Percentiles rank a stretch among this genome's conserved stretches.
Evolutionary conservation across 345 rosid species (phyloP).

Genomic region (sweet orange (Citrus sinensis)): DNA sequence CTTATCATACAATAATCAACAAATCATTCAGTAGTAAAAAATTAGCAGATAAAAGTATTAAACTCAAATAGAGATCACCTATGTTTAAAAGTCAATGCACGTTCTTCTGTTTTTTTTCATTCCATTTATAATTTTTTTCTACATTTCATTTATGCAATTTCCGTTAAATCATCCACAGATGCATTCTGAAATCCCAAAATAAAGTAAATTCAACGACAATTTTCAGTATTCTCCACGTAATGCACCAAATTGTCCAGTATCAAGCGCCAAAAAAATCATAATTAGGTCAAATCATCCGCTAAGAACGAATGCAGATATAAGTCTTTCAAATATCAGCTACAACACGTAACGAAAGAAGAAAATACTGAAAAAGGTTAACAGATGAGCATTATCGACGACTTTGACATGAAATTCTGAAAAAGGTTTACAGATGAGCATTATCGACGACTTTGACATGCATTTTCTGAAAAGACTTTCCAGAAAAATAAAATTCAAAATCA

Average conservation of each 20-base stretch:
- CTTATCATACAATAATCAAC: background rate
- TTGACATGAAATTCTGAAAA: background rate
- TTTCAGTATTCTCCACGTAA: background rate
- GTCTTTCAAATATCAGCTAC: background rate
- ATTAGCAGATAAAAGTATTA: background rate
- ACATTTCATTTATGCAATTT: background rate
- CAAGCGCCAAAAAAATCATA: background rate
- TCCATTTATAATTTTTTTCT: background rate
- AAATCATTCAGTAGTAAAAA: background rate
- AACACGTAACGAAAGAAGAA: background rate
- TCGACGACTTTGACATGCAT: background rate
- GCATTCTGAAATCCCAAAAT: background rate
- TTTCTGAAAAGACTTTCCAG: background rate
- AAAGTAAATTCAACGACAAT: background rate
- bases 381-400: background rate
- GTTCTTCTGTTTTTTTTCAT: background rate
- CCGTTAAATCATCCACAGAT: background rate
- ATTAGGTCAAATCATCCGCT: background rate
- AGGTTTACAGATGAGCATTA: background rate
- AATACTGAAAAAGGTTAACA: background rate
- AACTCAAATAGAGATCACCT: background rate
- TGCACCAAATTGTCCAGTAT: background rate
- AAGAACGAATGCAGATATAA: background rate
- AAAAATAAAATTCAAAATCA: conserved; percentile 11
- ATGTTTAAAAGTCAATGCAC: too few relatives aligned